Evolutionary conservation across 1,139 yeast genomes (phyloP).

Genomic region (Suhomyces bolitotheri): DNA sequence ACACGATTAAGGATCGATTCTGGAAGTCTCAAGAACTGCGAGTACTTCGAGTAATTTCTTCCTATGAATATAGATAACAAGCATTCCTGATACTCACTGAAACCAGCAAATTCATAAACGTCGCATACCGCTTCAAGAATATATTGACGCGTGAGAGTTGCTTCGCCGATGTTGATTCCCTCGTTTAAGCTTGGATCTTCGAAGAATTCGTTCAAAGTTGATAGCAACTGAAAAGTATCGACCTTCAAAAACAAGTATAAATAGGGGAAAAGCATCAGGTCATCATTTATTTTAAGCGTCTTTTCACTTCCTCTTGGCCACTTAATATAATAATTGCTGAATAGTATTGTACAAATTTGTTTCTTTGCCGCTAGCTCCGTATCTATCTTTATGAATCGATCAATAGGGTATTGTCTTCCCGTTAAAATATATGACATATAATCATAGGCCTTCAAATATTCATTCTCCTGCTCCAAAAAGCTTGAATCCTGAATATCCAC

Average conservation of each 20-base stretch:
- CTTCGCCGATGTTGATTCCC: conserved; percentile 15
- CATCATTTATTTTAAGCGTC: conserved; percentile 24
- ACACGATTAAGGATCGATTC: conserved; percentile 54
- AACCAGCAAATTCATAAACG: conserved; percentile 38
- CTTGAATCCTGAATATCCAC: conserved; percentile 19
- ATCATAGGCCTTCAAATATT: conserved; percentile 46
- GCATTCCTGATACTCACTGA: conserved; percentile 35
- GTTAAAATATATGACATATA: conserved; percentile 71
- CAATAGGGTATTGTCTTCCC: conserved; percentile 79
- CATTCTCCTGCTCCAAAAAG: conserved; percentile 14
- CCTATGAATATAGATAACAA: conserved; percentile 69
- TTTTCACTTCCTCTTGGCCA: conserved; percentile 41
- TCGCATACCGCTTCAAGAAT: conserved; percentile 67
- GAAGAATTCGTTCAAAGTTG: conserved; percentile 72
- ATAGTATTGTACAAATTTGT: conserved; percentile 54
- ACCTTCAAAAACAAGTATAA: conserved; percentile 48
- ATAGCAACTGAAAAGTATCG: conserved; percentile 58
- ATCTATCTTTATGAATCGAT: conserved; percentile 38
- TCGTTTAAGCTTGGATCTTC: conserved; percentile 71
- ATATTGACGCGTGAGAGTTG: conserved; percentile 54
- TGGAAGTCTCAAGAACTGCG: conserved; percentile 71
- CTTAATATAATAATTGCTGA: conserved; percentile 43
- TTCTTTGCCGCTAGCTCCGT: conserved; percentile 40
- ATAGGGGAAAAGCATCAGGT: conserved; percentile 59
- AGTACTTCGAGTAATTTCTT: conserved; percentile 74